Evolutionary conservation across 164 flowering plant genomes (phyloP), one percentile per base, ranked within the genome.

Genomic region (Tinospora cordifolia): DNA sequence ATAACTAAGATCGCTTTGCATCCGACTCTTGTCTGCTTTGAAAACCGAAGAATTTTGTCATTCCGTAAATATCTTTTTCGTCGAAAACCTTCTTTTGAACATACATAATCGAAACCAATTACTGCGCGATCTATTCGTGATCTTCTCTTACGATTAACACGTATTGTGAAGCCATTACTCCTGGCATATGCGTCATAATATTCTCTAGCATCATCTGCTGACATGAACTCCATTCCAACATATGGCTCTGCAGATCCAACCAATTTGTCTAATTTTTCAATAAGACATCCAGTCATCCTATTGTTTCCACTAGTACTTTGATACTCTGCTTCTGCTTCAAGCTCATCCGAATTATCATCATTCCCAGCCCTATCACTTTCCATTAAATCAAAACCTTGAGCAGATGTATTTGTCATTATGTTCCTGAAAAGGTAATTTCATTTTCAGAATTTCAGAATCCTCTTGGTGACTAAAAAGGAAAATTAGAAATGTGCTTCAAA

Each of bases 191-290:
- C 72, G 66, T 69, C 60, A 74, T 80, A 80, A 66, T 73, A 80
- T 44, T 75, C 75, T 67, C 75, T 72, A 71, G 79, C 83, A 60
- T 74, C 80, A 65, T 80, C 83, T 68, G 77, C 73, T 30, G 83
- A 77, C 65, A 65, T 71, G 63, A 80, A 80, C 73, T 77, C 77
- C 83, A 80, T 75, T 30, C 83, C 83, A 68, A 75, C 74, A 57
- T 62, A 71, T 38, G 80, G 83, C 13, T 75, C 83, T 69, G 63
- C 17, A 63, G 65, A 22, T 51, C 64, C 63, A 13, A 24, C 67
- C 21, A 14, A 57, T 63, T 8, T 47, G 27, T 70, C 64, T 71
- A 66, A 57, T 62, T 47, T 68, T 49, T 72, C 76, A 66, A 17
- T 9, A 47, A 78, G 39, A 44, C 26, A 57, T 34, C 27, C 78